Base-by-base conservation (phyloP, 768 basidiomycete species). In the Agrocybe chaxingu region DNA sequence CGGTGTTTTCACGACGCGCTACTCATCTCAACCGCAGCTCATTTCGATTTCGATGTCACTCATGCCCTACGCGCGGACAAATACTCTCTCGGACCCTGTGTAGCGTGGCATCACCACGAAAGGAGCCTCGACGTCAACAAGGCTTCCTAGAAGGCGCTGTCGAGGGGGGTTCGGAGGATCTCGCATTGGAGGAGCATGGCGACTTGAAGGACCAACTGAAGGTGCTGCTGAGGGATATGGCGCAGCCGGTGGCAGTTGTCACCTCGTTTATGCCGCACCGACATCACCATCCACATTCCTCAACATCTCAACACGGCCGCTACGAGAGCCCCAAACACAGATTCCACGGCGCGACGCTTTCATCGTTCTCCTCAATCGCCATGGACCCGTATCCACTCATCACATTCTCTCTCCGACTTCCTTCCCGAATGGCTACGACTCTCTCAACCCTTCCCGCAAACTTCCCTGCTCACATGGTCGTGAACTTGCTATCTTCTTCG, bases 291-390 rank as follows among this genome's bases (percentile, higher is more conserved):
- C 5, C 24, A 5, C 24, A 24, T 24, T 24, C 24, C 5, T 24
- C 24, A 5, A 24, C 24, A 24, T 24, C 24, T 24, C 24, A 24
- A 24, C 24, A 24, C 24, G 24, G 24, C 3, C 24, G 24, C 5
- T 24, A 3, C 24, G 24, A 24, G 24, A 24, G 24, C 24, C 24
- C 24, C 45, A 56, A 16, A 16, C 39, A 30, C 30, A 32, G 37
- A 42, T 92, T 79, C 60, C 94, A 97, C 66, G 94, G 95, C 57
- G 92, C 93, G 16, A 98, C 95, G 1, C 76, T 98, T 31, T 95
- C 95, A 7, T 96, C 93, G 0, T 93, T 98, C 64, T 84, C 92
- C 16, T 93, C 92, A 29, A 84, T 98, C 61, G 83, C 95, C 2
- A 82, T 98, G 76, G 82, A 92, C 57, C 95, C 95, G 1, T 73